Evolutionary conservation across 345 rosid genomes (phyloP).

Genomic region (Salix exigua): DNA sequence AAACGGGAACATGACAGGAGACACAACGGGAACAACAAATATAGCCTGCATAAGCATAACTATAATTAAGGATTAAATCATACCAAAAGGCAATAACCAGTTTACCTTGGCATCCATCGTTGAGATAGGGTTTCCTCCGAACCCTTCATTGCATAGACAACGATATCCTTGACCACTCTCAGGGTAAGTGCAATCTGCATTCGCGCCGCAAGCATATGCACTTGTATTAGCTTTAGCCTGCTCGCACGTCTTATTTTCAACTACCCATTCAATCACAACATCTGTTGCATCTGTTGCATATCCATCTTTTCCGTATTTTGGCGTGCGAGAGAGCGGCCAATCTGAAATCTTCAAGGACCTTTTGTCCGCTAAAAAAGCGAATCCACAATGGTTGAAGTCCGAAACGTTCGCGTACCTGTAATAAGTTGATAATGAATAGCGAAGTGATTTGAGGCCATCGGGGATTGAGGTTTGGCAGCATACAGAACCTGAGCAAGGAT

Average conservation of each 20-base stretch:
- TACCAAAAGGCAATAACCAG: no score
- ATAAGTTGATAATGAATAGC: not conserved
- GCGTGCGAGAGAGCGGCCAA: not conserved
- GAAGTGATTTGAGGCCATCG: not conserved
- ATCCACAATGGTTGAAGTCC: slow-evolving; percentile 15
- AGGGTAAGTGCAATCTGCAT: slow-evolving; percentile 8
- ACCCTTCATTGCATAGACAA: slow-evolving; percentile 15
- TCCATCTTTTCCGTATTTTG: not conserved
- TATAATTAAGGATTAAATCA: no score
- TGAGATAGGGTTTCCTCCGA: slow-evolving; percentile 23
- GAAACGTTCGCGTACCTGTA: not conserved
- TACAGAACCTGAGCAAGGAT: slow-evolving; percentile 25
- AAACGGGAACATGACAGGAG: not conserved
- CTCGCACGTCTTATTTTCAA: not conserved
- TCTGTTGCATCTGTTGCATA: not conserved
- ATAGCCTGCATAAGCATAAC: no score
- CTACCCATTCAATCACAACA: slow-evolving; percentile 22
- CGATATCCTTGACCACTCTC: slow-evolving; percentile 10
- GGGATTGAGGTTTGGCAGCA: slow-evolving; percentile 32
- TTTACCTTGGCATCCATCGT: slow-evolving; percentile 14
- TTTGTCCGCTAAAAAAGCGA: slow-evolving; percentile 15
- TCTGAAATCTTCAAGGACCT: not conserved
- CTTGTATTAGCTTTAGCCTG: not conserved
- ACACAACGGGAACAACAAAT: not conserved
- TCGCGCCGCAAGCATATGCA: slow-evolving; percentile 5